Evolutionary conservation across 2,329 filamentous ascomycete species (phyloP).

Genomic region (Thermomyces lanuginosus): DNA sequence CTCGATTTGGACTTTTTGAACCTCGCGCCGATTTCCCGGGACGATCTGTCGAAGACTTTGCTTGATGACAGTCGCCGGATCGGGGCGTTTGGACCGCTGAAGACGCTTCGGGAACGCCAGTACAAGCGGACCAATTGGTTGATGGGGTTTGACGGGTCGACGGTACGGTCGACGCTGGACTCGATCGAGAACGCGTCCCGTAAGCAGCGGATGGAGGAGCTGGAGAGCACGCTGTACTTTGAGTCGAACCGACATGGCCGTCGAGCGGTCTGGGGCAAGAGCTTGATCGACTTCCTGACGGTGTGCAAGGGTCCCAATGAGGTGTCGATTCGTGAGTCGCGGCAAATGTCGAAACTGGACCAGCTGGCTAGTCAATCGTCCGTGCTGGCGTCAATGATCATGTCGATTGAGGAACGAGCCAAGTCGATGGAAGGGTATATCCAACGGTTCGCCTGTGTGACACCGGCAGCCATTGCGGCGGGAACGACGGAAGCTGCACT

Average conservation of each 20-base stretch:
- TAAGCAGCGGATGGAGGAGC: slow-evolving; percentile 56
- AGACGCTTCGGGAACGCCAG: slow-evolving; percentile 57
- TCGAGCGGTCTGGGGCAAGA: slow-evolving; percentile 64
- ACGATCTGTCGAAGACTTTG: slow-evolving; percentile 42
- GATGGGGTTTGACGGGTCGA: slow-evolving; percentile 47
- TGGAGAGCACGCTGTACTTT: slow-evolving; percentile 65
- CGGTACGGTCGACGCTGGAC: slow-evolving; percentile 51
- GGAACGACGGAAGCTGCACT: slow-evolving; percentile 56
- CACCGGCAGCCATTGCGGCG: slow-evolving; percentile 69
- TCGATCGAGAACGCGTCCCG: slow-evolving; percentile 56
- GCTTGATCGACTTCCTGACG: slow-evolving; percentile 58
- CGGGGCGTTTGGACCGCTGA: slow-evolving; percentile 52
- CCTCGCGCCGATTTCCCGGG: slow-evolving; percentile 55
- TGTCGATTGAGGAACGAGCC: slow-evolving; percentile 57
- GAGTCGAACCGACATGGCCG: slow-evolving; percentile 69
- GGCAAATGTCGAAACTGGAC: slow-evolving; percentile 47
- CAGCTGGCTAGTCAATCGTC: slow-evolving; percentile 60
- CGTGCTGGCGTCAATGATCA: slow-evolving; percentile 42
- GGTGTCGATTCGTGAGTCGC: slow-evolving; percentile 42
- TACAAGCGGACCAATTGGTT: slow-evolving; percentile 38
- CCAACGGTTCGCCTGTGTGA: slow-evolving; percentile 80
- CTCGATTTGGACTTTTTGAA: slow-evolving; percentile 66
- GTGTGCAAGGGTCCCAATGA: slow-evolving; percentile 45
- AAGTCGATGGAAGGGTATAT: slow-evolving; percentile 57
- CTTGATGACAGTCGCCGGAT: slow-evolving; percentile 44